A percentile compares a stretch with the other conserved stretches of the same genome.
phyloP scores from a whole-genome alignment of 2,329 filamentous ascomycete species.

The Fusarium mangiferae region DNA sequence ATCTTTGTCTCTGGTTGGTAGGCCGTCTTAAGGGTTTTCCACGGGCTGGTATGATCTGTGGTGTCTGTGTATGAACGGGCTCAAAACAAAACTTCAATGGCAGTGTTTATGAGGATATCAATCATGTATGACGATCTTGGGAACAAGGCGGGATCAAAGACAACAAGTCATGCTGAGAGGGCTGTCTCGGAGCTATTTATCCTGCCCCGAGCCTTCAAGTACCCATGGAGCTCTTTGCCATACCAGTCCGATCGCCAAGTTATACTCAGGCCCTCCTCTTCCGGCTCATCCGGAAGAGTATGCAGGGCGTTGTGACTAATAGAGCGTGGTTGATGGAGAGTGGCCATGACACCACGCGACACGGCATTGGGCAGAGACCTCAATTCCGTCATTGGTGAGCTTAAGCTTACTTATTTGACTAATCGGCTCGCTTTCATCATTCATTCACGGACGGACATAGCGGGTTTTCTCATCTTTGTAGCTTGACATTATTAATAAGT shows the following conservation, averaged over 20 bases:
- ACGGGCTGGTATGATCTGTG: background rate
- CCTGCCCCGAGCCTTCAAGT: conserved; percentile 20
- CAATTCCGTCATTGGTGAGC: conserved; percentile 19
- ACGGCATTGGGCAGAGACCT: conserved; percentile 24
- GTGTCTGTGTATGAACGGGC: background rate
- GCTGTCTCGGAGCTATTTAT: conserved; percentile 33
- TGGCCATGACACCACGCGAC: conserved; percentile 34
- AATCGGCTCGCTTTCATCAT: background rate
- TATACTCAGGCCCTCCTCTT: conserved; percentile 14
- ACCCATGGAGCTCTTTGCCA: conserved; percentile 4
- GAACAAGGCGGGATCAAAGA: background rate
- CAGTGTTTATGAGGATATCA: background rate
- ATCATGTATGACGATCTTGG: background rate
- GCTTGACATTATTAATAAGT: conserved; percentile 24
- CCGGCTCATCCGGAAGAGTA: conserved; percentile 37
- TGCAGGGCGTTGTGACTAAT: conserved; percentile 37
- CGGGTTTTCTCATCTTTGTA: background rate
- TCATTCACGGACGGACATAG: background rate
- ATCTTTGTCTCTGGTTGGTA: background rate
- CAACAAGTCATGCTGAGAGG: background rate
- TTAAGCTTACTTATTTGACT: conserved; percentile 18
- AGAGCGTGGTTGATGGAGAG: conserved; percentile 33
- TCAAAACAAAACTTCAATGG: background rate
- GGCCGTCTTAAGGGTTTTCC: background rate
- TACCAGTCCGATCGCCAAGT: conserved; percentile 18